phyloP scores from a whole-genome alignment of 106 monocot species.

The Vanilla planifolia region DNA sequence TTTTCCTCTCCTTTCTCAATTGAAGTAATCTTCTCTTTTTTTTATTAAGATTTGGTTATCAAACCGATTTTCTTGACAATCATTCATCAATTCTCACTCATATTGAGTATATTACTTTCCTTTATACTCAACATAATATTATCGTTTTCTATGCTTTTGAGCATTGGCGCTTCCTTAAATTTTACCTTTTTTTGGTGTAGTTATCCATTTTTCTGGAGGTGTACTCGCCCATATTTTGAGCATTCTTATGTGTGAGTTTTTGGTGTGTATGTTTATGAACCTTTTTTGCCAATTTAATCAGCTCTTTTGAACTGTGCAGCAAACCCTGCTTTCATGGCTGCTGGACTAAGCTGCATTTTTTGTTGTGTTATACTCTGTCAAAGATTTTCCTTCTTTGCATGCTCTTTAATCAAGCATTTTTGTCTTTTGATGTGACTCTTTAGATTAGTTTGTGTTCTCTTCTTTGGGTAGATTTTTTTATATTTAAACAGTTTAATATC shows the following conservation, averaged over 20 bases:
- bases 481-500: neutral
- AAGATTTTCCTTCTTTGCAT: no score
- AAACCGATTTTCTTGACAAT: neutral
- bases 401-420: no score
- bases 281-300: no score
- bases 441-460: no score
- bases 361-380: no score
- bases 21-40: neutral
- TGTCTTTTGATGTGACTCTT: no score
- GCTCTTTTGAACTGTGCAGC: no score
- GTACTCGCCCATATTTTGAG: neutral
- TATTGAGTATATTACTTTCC: neutral
- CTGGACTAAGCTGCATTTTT: no score
- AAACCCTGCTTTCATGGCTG: no score
- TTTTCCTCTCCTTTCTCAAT: neutral
- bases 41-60: neutral
- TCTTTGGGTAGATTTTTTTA: no score
- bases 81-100: neutral
- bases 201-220: neutral
- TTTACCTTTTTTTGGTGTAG: no score
- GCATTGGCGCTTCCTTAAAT: no score
- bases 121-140: neutral
- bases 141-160: neutral
- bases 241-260: neutral
- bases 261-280: neutral